A percentile compares a stretch with the other conserved stretches of the same genome.
phyloP scores from a whole-genome alignment of 805 yeast genomes.

The Ogataea corticis region DNA sequence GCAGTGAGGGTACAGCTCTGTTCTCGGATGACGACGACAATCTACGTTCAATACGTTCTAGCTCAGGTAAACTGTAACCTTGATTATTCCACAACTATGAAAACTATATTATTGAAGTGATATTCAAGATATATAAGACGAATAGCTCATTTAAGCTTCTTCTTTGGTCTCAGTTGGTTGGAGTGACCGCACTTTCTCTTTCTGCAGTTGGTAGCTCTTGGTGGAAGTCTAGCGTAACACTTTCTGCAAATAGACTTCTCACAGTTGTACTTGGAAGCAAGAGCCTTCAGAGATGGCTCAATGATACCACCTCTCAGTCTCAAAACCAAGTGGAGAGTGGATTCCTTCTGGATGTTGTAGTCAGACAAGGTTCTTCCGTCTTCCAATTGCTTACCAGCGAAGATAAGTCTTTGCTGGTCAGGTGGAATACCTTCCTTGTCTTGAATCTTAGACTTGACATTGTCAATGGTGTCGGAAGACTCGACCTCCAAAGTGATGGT shows the following conservation, averaged over 20 bases:
- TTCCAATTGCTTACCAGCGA: conserved; percentile 95
- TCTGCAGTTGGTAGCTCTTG: conserved; percentile 99
- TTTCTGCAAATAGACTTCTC: conserved; percentile 99
- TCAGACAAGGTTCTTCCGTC: conserved; percentile 94
- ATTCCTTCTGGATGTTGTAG: conserved; percentile 95
- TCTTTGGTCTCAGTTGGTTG: conserved; percentile 99
- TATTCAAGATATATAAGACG: conserved; percentile 28
- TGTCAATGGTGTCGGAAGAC: conserved; percentile 93
- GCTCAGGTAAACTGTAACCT: conserved; percentile 10
- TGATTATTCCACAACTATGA: conserved; percentile 13
- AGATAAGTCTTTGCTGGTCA: conserved; percentile 92
- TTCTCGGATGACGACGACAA: too few relatives aligned
- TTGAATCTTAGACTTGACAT: conserved; percentile 92
- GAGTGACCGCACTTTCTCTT: conserved; percentile 99
- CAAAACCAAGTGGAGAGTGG: conserved; percentile 61
- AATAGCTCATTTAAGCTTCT: conserved; percentile 89
- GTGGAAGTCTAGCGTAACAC: conserved; percentile 99
- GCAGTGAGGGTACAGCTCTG: too few relatives aligned
- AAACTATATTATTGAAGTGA: conserved; percentile 11
- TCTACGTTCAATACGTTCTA: neutral
- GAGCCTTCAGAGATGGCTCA: conserved; percentile 98
- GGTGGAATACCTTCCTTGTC: conserved; percentile 98
- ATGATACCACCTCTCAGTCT: conserved; percentile 83
- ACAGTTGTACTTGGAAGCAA: conserved; percentile 99
- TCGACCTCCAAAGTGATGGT: conserved; percentile 86